Percentiles rank a stretch among this genome's conserved stretches.
Conservation (phyloP, 1,284 basidiomycete species). For the Athelia psychrophila region DNA sequence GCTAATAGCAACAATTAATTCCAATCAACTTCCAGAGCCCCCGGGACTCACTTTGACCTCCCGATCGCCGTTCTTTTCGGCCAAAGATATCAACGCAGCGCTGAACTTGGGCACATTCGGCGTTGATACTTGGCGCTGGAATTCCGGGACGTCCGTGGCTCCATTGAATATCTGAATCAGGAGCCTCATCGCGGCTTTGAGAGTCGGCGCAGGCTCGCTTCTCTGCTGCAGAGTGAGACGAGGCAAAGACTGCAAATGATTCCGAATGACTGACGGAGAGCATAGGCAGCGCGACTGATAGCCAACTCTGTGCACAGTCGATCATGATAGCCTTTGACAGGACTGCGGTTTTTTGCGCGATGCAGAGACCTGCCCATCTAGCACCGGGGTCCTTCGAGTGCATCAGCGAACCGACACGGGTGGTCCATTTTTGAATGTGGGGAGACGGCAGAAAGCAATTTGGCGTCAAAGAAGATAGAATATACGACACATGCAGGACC, state of each 20-base stretch:
- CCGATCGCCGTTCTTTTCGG: constrained; percentile 45
- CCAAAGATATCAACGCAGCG: constrained; percentile 49
- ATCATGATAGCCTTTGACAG: constrained; percentile 58
- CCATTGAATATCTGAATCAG: constrained; percentile 54
- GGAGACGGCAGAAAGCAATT: constrained; percentile 55
- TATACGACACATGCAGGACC: constrained; percentile 52
- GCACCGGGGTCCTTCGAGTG: constrained; percentile 69
- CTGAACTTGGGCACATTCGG: constrained; percentile 74
- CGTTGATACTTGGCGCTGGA: constrained; percentile 69
- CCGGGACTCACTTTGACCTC: constrained; percentile 49
- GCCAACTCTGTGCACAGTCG: constrained; percentile 70
- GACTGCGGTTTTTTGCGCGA: constrained; percentile 62
- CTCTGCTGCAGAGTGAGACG: constrained; percentile 42
- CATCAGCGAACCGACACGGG: constrained; percentile 65
- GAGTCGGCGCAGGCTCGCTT: constrained; percentile 56
- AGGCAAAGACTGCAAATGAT: constrained; percentile 17
- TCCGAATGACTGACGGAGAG: constrained; percentile 57
- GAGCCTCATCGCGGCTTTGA: constrained; percentile 63
- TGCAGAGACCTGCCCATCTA: constrained; percentile 73
- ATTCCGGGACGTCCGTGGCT: constrained; percentile 62
- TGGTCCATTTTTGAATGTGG: constrained; percentile 70
- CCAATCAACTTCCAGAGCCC: not conserved
- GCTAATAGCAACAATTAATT: constrained; percentile 31
- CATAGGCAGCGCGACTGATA: constrained; percentile 57
- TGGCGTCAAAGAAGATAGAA: constrained; percentile 49